These are phyloP conservation scores for Capronia coronata DNA, from an alignment of 2,329 filamentous ascomycete species.

Conservation along the genomic window DNA sequence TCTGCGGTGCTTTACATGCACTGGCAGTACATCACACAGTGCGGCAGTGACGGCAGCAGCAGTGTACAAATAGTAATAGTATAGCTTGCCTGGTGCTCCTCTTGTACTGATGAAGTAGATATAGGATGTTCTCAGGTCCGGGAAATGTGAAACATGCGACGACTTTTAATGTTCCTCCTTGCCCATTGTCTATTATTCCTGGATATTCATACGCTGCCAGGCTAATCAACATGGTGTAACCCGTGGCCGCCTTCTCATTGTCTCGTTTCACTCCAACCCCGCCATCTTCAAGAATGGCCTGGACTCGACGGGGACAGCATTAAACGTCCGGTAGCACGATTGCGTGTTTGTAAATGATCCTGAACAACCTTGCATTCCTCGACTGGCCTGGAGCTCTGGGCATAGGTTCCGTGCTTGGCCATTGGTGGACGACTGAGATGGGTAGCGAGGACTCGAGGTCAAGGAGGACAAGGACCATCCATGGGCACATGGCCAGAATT, in stretches of 20 bases:
- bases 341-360: not conserved
- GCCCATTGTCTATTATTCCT: not conserved
- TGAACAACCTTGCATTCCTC: not conserved
- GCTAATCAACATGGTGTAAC: not conserved
- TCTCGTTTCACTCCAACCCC: not conserved
- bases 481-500: no score
- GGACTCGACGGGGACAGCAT: not conserved
- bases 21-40: no score
- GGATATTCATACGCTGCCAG: not conserved
- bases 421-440: no score
- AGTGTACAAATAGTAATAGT: no score
- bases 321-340: not conserved
- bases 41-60: no score
- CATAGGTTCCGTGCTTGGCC: no score
- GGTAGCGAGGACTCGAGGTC: no score
- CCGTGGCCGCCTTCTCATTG: not conserved
- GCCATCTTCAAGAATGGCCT: not conserved
- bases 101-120: no score
- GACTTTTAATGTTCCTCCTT: not conserved
- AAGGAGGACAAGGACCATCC: no score
- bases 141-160: no score
- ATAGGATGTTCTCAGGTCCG: no score
- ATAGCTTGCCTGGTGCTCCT: no score
- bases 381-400: not conserved
- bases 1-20: not conserved